Percentiles rank a stretch among this genome's conserved stretches.
These are phyloP conservation scores for Diddensiella transvaalensis DNA, from an alignment of 805 yeast genomes.

Conservation along the genomic window DNA sequence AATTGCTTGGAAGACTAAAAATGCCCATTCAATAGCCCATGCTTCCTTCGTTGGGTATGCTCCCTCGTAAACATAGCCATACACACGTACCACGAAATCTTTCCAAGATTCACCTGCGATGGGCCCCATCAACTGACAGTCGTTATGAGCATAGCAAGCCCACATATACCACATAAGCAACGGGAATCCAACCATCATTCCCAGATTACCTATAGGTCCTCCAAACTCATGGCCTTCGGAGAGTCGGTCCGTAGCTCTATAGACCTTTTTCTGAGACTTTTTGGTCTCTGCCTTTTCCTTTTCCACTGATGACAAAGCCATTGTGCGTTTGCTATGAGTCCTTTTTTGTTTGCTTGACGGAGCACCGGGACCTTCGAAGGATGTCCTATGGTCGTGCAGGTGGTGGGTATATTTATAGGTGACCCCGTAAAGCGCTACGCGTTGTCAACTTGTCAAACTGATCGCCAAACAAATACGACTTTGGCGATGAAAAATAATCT, in stretches of 20 bases:
- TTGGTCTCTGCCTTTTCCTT: slow-evolving; percentile 20
- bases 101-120: slow-evolving; percentile 43
- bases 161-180: slow-evolving; percentile 94
- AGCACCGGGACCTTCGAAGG: too few relatives aligned
- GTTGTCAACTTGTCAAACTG: too few relatives aligned
- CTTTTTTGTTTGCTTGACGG: too few relatives aligned
- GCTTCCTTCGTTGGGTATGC: slow-evolving; percentile 48
- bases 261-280: slow-evolving; percentile 16
- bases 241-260: background rate
- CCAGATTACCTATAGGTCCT: slow-evolving; percentile 82
- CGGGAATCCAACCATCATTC: slow-evolving; percentile 93
- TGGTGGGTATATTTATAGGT: too few relatives aligned
- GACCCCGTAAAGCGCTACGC: too few relatives aligned
- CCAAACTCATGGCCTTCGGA: slow-evolving; percentile 70
- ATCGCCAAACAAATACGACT: too few relatives aligned
- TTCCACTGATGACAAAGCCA: slow-evolving; percentile 1
- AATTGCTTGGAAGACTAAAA: slow-evolving; percentile 62
- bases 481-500: too few relatives aligned
- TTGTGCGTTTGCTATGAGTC: too few relatives aligned
- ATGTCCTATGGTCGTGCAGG: too few relatives aligned
- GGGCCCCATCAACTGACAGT: slow-evolving; percentile 72
- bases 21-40: slow-evolving; percentile 68
- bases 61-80: slow-evolving; percentile 37
- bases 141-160: slow-evolving; percentile 79
- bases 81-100: slow-evolving; percentile 50